Percentiles rank a stretch among this genome's conserved stretches.
These are phyloP conservation scores for Neurospora cerealis DNA, from an alignment of 495 filamentous ascomycete species.

Conservation along the genomic window DNA sequence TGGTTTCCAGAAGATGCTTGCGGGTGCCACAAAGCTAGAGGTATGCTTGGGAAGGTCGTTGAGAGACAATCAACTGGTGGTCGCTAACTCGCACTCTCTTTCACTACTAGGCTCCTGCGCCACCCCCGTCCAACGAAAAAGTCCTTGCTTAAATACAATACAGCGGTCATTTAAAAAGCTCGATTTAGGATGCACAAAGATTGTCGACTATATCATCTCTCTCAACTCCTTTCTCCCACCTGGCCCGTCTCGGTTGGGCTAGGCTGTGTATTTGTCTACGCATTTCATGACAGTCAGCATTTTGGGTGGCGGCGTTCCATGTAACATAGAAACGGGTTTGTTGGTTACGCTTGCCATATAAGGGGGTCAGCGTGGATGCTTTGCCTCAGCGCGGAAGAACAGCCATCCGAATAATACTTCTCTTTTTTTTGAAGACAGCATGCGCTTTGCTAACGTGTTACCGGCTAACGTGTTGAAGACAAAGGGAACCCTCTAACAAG, in stretches of 20 bases:
- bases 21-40: conserved; percentile 81
- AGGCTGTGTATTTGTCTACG: conserved; percentile 23
- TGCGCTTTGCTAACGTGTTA: not conserved
- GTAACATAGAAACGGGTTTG: conserved; percentile 27
- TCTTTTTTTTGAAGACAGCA: conserved; percentile 2
- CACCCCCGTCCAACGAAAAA: conserved; percentile 26
- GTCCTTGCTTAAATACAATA: conserved; percentile 24
- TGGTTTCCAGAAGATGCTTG: conserved; percentile 93
- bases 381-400: conserved; percentile 7
- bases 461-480: not conserved
- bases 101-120: conserved; percentile 23
- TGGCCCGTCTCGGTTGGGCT: conserved; percentile 8
- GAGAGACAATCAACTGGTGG: not conserved
- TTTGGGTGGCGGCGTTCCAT: conserved; percentile 26
- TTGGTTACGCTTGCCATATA: conserved; percentile 16
- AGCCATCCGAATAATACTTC: conserved; percentile 21
- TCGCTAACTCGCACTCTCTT: not conserved
- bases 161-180: not conserved
- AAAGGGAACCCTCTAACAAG: not conserved
- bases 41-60: conserved; percentile 24
- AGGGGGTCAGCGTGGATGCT: conserved; percentile 7
- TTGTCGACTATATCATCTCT: conserved; percentile 12
- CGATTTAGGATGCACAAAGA: conserved; percentile 3
- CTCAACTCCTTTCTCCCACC: conserved; percentile 30
- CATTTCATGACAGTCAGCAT: conserved; percentile 28